These are phyloP conservation scores for Fonsecaea pedrosoi DNA, from an alignment of 2,329 filamentous ascomycete genomes.

Conservation along the genomic window DNA sequence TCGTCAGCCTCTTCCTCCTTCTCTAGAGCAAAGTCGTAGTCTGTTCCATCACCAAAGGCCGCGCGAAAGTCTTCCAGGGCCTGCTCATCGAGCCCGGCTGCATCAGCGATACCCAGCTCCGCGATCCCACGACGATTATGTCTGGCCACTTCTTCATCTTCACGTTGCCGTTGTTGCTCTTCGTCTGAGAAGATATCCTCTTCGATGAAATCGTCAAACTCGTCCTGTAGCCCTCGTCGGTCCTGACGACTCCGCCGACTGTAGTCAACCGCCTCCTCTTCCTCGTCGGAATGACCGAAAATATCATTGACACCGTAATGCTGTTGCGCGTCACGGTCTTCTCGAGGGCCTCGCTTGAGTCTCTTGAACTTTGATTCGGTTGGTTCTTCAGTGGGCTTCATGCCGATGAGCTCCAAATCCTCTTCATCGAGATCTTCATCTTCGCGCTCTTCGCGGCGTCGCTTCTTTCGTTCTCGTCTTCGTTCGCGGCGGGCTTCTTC, in stretches of 20 bases:
- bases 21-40: slow-evolving; percentile 93
- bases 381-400: slow-evolving; percentile 65
- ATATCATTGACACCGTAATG: slow-evolving; percentile 84
- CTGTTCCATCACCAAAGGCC: slow-evolving; percentile 93
- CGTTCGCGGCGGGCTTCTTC: slow-evolving; percentile 72
- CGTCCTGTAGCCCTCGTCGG: slow-evolving; percentile 71
- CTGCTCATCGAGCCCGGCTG: slow-evolving; percentile 85
- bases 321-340: slow-evolving; percentile 69
- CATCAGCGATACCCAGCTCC: slow-evolving; percentile 74
- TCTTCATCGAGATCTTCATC: slow-evolving; percentile 89
- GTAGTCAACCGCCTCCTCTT: slow-evolving; percentile 62
- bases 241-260: slow-evolving; percentile 47
- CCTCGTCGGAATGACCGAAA: slow-evolving; percentile 93
- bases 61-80: slow-evolving; percentile 94
- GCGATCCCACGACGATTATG: slow-evolving; percentile 73
- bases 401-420: slow-evolving; percentile 89
- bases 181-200: slow-evolving; percentile 92
- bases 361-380: slow-evolving; percentile 88
- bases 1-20: slow-evolving; percentile 84
- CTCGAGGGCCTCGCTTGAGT: slow-evolving; percentile 86
- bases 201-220: slow-evolving; percentile 96
- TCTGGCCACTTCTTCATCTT: slow-evolving; percentile 82
- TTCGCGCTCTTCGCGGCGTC: slow-evolving; percentile 77
- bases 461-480: slow-evolving; percentile 74
- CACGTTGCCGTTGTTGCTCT: slow-evolving; percentile 74